Conservation (phyloP, 2,329 filamentous ascomycete species). For the Lojkania enalia region DNA sequence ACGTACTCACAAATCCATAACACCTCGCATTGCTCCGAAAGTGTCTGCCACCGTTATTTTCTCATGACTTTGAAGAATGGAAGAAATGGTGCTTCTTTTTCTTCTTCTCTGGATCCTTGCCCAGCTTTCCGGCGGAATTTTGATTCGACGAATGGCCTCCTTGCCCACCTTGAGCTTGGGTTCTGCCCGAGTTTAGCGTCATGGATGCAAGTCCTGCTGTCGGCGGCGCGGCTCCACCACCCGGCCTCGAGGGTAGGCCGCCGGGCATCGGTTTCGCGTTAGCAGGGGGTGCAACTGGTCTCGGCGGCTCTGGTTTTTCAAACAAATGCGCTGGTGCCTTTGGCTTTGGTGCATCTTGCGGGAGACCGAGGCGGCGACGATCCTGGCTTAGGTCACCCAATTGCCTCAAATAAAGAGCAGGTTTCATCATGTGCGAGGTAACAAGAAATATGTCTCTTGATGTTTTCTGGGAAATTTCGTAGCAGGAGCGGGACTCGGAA, state of each 20-base stretch:
- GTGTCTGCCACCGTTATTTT: background rate
- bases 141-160: slow-evolving; percentile 10
- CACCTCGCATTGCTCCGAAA: slow-evolving; percentile 6
- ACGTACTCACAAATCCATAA: slow-evolving; percentile 2
- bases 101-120: slow-evolving; percentile 45
- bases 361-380: slow-evolving; percentile 76
- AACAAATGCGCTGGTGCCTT: slow-evolving; percentile 85
- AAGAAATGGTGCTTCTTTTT: slow-evolving; percentile 64
- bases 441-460: slow-evolving; percentile 84
- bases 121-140: slow-evolving; percentile 14
- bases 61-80: slow-evolving; percentile 28
- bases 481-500: slow-evolving; percentile 85
- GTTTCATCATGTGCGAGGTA: slow-evolving; percentile 91
- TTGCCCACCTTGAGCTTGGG: slow-evolving; percentile 18
- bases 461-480: slow-evolving; percentile 74
- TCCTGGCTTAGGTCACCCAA: slow-evolving; percentile 77
- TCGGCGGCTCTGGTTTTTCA: slow-evolving; percentile 65
- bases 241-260: slow-evolving; percentile 35
- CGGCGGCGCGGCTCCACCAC: slow-evolving; percentile 31
- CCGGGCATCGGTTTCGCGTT: slow-evolving; percentile 42
- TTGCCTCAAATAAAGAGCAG: slow-evolving; percentile 79
- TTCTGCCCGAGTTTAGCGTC: slow-evolving; percentile 32
- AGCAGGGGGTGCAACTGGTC: slow-evolving; percentile 57
- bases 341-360: slow-evolving; percentile 76
- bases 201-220: slow-evolving; percentile 40